phyloP scores from a whole-genome alignment of 2,329 filamentous ascomycete species.

The Trichoderma guizhouense region DNA sequence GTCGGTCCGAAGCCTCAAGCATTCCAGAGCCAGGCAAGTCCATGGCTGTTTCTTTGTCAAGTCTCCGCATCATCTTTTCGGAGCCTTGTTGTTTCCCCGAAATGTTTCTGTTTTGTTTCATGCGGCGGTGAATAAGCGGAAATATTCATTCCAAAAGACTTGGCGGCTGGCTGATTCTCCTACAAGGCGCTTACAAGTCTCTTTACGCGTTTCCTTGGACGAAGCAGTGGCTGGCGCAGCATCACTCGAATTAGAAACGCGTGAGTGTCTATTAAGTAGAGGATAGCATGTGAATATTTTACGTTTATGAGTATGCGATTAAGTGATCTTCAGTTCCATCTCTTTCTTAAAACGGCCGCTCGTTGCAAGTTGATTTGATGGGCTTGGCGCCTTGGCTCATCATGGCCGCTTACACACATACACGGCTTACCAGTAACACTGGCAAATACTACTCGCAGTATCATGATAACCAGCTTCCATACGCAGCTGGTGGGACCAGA shows the following conservation, averaged over 20 bases:
- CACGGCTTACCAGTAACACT: neutral
- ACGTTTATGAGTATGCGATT: neutral
- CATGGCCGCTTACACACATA: neutral
- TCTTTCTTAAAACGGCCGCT: neutral
- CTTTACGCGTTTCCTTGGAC: neutral
- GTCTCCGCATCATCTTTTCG: neutral
- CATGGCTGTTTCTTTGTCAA: neutral
- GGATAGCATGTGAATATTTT: neutral
- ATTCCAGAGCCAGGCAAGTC: neutral
- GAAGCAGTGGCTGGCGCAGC: neutral
- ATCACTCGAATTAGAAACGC: neutral
- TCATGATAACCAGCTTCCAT: neutral
- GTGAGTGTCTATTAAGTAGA: neutral
- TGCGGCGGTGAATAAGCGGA: neutral
- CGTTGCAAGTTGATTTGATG: neutral
- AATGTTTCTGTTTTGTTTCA: constrained; percentile 1
- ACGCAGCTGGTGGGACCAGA: neutral
- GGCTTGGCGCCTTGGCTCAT: neutral
- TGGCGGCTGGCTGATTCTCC: neutral
- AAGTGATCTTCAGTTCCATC: neutral
- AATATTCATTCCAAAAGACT: neutral
- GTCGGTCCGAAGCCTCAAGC: neutral
- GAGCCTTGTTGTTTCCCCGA: neutral
- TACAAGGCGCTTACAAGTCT: neutral
- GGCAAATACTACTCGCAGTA: neutral